Evolutionary conservation across 495 filamentous ascomycete species (phyloP).

Genomic region (Aspergillus bertholletiae): DNA sequence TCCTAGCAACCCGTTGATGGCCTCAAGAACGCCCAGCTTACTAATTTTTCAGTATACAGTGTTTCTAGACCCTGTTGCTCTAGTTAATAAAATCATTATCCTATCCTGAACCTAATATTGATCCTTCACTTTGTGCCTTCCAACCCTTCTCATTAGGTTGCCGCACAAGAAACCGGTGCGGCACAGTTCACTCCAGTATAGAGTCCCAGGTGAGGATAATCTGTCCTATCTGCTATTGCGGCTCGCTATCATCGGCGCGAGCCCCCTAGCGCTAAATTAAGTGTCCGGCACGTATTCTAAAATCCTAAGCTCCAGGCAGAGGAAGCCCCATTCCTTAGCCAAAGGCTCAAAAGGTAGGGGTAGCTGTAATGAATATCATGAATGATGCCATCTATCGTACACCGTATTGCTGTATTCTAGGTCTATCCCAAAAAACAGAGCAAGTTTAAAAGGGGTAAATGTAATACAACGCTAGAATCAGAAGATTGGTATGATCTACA

Average conservation of each 20-base stretch:
- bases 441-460: not conserved
- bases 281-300: no score
- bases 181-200: no score
- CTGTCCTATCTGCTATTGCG: no score
- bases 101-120: not conserved
- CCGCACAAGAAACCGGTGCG: no score
- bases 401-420: not conserved
- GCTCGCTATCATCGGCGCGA: no score
- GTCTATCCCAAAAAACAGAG: not conserved
- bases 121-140: no score
- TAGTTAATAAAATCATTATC: not conserved
- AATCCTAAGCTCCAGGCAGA: no score
- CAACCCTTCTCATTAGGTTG: no score
- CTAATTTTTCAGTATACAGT: not conserved
- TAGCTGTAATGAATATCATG: not conserved
- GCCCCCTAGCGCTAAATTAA: no score
- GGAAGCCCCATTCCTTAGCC: no score
- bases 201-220: no score
- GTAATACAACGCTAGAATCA: conserved; percentile 10
- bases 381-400: not conserved
- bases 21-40: not conserved
- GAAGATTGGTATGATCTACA: conserved; percentile 26
- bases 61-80: not conserved
- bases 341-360: no score
- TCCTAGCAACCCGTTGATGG: not conserved